Percentiles rank a stretch among this genome's conserved stretches.
Conservation (phyloP, 768 basidiomycete genomes). For the Tulasnella sp. region DNA sequence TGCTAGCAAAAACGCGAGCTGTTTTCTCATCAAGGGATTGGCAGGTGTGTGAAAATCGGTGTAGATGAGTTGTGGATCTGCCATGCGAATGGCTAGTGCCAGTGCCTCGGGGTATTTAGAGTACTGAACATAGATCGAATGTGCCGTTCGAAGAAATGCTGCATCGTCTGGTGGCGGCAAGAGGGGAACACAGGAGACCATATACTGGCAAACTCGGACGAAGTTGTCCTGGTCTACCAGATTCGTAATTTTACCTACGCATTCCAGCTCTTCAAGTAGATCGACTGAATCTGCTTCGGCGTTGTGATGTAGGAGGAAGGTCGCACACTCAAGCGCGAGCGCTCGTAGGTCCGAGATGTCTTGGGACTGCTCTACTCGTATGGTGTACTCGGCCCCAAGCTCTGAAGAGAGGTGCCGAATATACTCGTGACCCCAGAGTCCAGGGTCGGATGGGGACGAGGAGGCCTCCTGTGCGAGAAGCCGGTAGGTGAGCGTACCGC, state of each 20-base stretch:
- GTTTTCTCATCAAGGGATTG: slow-evolving; percentile 89
- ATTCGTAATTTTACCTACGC: slow-evolving; percentile 61
- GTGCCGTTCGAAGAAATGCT: slow-evolving; percentile 77
- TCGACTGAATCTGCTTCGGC: slow-evolving; percentile 98
- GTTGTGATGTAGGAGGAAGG: slow-evolving; percentile 84
- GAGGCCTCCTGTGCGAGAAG: slow-evolving; percentile 61
- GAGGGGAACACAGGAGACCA: slow-evolving; percentile 87
- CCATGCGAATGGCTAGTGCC: slow-evolving; percentile 71
- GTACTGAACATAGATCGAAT: slow-evolving; percentile 78
- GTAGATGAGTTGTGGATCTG: slow-evolving; percentile 65
- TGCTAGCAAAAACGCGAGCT: slow-evolving; percentile 87
- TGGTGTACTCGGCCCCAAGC: slow-evolving; percentile 81
- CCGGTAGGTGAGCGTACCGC: slow-evolving; percentile 90
- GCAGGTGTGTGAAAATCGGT: slow-evolving; percentile 83
- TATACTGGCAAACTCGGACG: slow-evolving; percentile 85
- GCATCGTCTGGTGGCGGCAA: slow-evolving; percentile 89
- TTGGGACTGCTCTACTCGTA: slow-evolving; percentile 47
- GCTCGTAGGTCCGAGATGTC: slow-evolving; percentile 56
- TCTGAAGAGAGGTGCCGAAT: slow-evolving; percentile 94
- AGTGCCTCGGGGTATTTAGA: slow-evolving; percentile 87
- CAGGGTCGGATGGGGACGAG: slow-evolving; percentile 71
- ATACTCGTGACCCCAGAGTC: slow-evolving; percentile 99
- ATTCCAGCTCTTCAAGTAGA: slow-evolving; percentile 85
- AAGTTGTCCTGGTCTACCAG: slow-evolving; percentile 84
- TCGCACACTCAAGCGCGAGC: slow-evolving; percentile 74